Conservation (phyloP, 2,329 filamentous ascomycete species). For the Fusarium floridanum region DNA sequence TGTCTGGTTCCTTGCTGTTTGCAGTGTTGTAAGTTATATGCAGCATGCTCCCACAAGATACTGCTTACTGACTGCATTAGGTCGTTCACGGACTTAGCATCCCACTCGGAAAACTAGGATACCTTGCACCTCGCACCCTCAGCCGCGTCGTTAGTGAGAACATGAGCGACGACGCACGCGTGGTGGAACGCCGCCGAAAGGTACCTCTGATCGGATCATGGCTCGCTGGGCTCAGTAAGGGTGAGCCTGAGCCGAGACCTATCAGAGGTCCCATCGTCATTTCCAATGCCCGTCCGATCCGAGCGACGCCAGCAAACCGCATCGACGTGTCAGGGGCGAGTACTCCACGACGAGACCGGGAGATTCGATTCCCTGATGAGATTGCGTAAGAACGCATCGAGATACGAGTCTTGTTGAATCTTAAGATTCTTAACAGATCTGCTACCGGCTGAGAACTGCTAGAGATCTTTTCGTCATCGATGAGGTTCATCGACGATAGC, state of each 20-base stretch:
- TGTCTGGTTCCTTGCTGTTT: conserved; percentile 88
- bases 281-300: conserved; percentile 24
- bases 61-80: conserved; percentile 24
- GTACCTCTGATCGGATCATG: conserved; percentile 39
- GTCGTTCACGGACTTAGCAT: conserved; percentile 87
- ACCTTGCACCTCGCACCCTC: conserved; percentile 74
- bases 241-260: not conserved
- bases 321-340: not conserved
- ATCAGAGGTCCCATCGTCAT: conserved; percentile 26
- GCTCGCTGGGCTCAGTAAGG: not conserved
- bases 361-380: conserved; percentile 42
- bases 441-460: too few species aligned
- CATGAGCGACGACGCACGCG: conserved; percentile 28
- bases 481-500: not conserved
- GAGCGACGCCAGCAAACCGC: not conserved
- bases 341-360: conserved; percentile 23
- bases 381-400: not conserved
- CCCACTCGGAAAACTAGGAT: conserved; percentile 76
- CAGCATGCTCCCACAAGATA: fast-evolving
- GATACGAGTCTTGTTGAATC: not conserved
- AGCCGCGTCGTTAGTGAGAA: conserved; percentile 48
- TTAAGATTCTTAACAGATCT: not conserved
- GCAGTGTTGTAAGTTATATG: conserved; percentile 76
- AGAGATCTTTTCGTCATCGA: not conserved
- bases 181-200: conserved; percentile 18